Evolutionary conservation across 768 basidiomycete species (phyloP).

Genomic region (Mrakia frigida): DNA sequence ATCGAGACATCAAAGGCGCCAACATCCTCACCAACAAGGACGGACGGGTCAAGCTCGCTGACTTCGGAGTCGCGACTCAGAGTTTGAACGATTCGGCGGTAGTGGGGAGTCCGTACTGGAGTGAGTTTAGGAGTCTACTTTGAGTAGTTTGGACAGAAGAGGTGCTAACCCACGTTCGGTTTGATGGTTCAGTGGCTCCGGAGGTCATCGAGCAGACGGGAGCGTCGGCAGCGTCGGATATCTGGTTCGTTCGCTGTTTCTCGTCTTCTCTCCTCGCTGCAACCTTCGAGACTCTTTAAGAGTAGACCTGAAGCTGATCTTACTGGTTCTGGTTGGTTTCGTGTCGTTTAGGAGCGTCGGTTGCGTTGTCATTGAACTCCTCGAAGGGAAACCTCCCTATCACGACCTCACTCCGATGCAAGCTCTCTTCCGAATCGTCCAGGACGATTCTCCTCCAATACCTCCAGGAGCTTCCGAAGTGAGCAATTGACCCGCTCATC

Average conservation of each 20-base stretch:
- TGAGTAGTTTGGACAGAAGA: slow-evolving; percentile 8
- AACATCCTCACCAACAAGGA: slow-evolving; percentile 99
- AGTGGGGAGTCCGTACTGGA: slow-evolving; percentile 98
- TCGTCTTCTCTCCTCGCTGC: neutral
- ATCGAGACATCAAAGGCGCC: slow-evolving; percentile 97
- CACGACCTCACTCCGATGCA: slow-evolving; percentile 97
- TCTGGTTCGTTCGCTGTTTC: slow-evolving; percentile 57
- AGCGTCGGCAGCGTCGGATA: slow-evolving; percentile 93
- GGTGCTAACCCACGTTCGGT: neutral
- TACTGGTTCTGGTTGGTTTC: too few species aligned
- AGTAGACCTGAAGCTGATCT: neutral
- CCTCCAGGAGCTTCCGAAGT: slow-evolving; percentile 86
- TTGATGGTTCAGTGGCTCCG: slow-evolving; percentile 62
- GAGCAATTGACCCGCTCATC: slow-evolving; percentile 12
- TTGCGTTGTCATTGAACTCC: slow-evolving; percentile 92
- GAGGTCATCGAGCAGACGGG: slow-evolving; percentile 98
- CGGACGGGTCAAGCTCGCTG: slow-evolving; percentile 96
- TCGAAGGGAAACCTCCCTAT: slow-evolving; percentile 89
- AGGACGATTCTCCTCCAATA: slow-evolving; percentile 94
- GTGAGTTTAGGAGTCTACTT: slow-evolving; percentile 50
- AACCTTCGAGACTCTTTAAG: neutral
- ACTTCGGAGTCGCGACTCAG: slow-evolving; percentile 89
- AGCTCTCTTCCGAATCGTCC: slow-evolving; percentile 94
- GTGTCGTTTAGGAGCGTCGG: slow-evolving; percentile 67
- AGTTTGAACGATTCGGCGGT: slow-evolving; percentile 56